Evolutionary conservation across 2,329 filamentous ascomycete species (phyloP).

Genomic region (Pseudogymnoascus sp.): DNA sequence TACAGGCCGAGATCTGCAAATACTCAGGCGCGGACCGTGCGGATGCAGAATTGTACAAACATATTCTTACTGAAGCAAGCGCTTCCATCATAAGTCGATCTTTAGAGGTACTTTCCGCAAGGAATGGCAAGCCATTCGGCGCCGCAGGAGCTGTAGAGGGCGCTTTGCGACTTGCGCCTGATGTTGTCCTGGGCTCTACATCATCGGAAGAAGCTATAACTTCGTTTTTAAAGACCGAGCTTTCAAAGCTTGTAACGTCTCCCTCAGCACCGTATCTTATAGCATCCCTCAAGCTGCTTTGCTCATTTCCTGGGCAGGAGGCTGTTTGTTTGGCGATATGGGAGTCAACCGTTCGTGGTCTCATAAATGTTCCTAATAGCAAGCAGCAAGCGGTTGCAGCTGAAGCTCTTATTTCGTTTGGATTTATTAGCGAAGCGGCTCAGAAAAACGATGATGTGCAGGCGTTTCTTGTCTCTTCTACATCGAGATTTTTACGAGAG

Average conservation of each 20-base stretch:
- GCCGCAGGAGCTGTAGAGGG: constrained; percentile 50
- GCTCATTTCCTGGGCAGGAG: constrained; percentile 34
- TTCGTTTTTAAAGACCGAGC: constrained; percentile 45
- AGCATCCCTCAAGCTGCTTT: constrained; percentile 52
- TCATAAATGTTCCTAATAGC: constrained; percentile 31
- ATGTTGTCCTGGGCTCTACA: constrained; percentile 32
- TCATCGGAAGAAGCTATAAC: constrained; percentile 39
- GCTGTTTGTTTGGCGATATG: constrained; percentile 17
- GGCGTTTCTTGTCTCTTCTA: constrained; percentile 35
- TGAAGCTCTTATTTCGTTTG: constrained; percentile 39
- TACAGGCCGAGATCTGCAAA: constrained; percentile 27
- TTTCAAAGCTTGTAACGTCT: constrained; percentile 54
- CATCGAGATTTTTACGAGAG: constrained; percentile 30
- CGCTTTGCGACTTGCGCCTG: constrained; percentile 37
- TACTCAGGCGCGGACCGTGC: constrained; percentile 32
- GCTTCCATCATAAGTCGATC: constrained; percentile 28
- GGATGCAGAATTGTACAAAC: neutral
- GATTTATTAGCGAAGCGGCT: constrained; percentile 28
- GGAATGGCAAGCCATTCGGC: constrained; percentile 61
- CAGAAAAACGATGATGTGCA: constrained; percentile 38
- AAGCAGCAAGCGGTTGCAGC: constrained; percentile 30
- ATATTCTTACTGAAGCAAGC: constrained; percentile 13
- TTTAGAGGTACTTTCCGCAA: constrained; percentile 39
- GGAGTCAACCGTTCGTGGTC: constrained; percentile 32
- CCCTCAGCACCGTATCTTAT: constrained; percentile 61